phyloP scores from a whole-genome alignment of 2,329 filamentous ascomycete genomes.

The Penicillium sp. region DNA sequence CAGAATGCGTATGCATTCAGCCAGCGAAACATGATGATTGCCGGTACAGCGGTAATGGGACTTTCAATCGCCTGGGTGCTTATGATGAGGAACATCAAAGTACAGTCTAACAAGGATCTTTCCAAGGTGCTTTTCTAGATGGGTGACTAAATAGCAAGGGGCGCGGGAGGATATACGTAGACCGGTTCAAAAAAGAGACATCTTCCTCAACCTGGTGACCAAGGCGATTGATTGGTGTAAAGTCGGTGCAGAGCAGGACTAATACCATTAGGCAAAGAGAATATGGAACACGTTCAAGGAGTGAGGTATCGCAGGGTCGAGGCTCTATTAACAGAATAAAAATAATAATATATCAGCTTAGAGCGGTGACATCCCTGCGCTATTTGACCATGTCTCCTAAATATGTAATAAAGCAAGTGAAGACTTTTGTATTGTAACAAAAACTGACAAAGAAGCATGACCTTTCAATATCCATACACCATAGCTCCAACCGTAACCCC shows the following conservation, averaged over 20 bases:
- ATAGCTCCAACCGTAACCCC: not conserved
- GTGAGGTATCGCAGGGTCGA: no score
- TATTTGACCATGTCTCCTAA: not conserved
- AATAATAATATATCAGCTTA: not conserved
- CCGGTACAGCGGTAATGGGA: slow-evolving; percentile 43
- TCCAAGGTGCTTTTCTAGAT: not conserved
- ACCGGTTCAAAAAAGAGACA: no score
- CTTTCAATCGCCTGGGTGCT: slow-evolving; percentile 43
- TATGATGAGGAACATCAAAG: slow-evolving; percentile 49
- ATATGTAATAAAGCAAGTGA: not conserved
- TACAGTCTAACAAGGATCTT: slow-evolving; percentile 13
- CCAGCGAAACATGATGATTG: slow-evolving; percentile 50
- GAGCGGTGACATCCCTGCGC: not conserved
- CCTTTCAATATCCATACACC: not conserved
- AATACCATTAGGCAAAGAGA: no score
- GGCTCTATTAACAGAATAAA: not conserved
- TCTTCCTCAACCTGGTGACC: no score
- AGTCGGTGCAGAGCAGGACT: no score
- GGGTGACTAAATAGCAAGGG: not conserved
- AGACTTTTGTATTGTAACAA: not conserved
- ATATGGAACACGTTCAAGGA: not conserved
- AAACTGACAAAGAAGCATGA: not conserved
- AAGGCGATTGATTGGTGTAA: no score
- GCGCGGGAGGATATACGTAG: not conserved
- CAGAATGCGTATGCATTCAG: slow-evolving; percentile 48